A percentile compares a stretch with the other conserved stretches of the same genome.
These are phyloP conservation scores for Oleoguttula mirabilis DNA, from an alignment of 495 filamentous ascomycete species.

Conservation along the genomic window DNA sequence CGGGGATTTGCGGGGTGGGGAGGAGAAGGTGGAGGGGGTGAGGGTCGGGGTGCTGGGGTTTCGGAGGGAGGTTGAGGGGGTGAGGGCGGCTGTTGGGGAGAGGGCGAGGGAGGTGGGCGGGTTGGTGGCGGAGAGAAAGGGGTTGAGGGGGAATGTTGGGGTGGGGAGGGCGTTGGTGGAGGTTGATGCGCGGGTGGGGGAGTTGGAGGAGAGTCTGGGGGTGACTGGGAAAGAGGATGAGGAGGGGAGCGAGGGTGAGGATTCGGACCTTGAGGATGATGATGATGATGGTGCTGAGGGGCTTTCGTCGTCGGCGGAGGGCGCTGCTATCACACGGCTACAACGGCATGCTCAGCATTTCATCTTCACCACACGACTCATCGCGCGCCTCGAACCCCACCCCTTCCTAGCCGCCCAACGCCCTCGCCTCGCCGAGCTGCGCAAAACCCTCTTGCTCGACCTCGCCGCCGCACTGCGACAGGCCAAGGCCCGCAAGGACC, in stretches of 20 bases:
- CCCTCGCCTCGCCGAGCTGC: constrained; percentile 44
- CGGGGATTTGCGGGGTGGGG: constrained; percentile 68
- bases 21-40: constrained; percentile 84
- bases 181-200: constrained; percentile 39
- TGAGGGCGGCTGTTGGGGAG: constrained; percentile 43
- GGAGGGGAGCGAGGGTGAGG: constrained; percentile 32
- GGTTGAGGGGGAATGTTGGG: constrained; percentile 36
- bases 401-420: constrained; percentile 53
- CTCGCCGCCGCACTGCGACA: constrained; percentile 68
- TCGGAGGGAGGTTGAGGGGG: constrained; percentile 55
- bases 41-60: constrained; percentile 79
- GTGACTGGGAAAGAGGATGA: constrained; percentile 36
- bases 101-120: constrained; percentile 41
- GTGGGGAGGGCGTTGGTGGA: constrained; percentile 39
- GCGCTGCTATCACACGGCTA: constrained; percentile 29
- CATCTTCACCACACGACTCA: constrained; percentile 40
- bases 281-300: too few relatives aligned
- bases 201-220: constrained; percentile 57
- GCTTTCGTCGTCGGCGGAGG: too few relatives aligned
- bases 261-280: constrained; percentile 26
- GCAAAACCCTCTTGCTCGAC: constrained; percentile 74
- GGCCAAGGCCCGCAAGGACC: constrained; percentile 47
- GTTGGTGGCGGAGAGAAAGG: constrained; percentile 44
- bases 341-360: constrained; percentile 47
- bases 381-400: constrained; percentile 44